phyloP scores from a whole-genome alignment of 495 filamentous ascomycete genomes.

The Lichina pygmaea region DNA sequence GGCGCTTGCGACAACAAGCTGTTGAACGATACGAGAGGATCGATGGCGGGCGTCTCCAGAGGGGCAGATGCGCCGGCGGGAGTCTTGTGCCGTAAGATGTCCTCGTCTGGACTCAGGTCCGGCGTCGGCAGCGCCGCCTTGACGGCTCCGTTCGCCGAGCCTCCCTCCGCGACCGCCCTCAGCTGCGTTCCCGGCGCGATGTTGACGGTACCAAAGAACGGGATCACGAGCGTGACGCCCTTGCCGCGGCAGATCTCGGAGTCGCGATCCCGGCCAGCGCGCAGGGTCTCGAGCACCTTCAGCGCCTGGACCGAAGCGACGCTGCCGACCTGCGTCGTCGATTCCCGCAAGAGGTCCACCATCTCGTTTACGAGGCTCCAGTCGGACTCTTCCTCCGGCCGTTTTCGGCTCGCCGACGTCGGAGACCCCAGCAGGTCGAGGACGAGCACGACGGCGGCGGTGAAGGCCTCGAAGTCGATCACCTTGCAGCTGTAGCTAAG shows the following conservation, averaged over 20 bases:
- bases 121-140: background rate
- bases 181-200: background rate
- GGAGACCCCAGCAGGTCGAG: conserved; percentile 19
- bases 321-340: conserved; percentile 16
- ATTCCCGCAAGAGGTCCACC: conserved; percentile 15
- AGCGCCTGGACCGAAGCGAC: conserved; percentile 21
- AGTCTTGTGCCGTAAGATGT: background rate
- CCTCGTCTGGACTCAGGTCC: background rate
- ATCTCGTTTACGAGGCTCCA: conserved; percentile 17
- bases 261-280: background rate
- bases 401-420: conserved; percentile 1
- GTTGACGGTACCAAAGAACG: conserved; percentile 1
- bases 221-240: background rate
- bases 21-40: background rate
- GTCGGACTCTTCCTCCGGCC: conserved; percentile 17
- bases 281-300: conserved; percentile 17
- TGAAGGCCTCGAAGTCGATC: conserved; percentile 28
- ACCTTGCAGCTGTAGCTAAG: conserved; percentile 22
- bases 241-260: background rate
- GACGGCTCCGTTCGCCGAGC: background rate
- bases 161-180: background rate
- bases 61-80: background rate
- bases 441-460: conserved; percentile 19
- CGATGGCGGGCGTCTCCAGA: background rate
- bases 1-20: conserved; percentile 1